Evolutionary conservation across 495 filamentous ascomycete genomes (phyloP), one percentile per base, ranked within the genome.

Genomic region (Talaromyces thailandensis): DNA sequence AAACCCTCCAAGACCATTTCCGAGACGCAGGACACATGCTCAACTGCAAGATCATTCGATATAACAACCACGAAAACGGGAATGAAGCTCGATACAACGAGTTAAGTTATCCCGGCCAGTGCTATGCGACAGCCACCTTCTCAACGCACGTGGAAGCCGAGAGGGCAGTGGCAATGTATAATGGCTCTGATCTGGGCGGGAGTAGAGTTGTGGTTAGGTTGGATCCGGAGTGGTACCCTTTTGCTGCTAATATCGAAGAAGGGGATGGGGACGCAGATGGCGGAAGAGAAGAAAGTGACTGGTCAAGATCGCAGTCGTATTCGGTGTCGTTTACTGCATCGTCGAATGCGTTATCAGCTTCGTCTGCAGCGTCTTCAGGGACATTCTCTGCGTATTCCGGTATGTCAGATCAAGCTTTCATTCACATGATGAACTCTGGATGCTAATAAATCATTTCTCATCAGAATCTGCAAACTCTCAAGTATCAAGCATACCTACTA

Each of bases 131-230:
- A 14, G 64, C 72, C 3, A 74, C 71, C n/a, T 71, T 77, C 63
- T 67, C 59, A 26, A 71, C 63, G 23, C 62, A 61, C n/a, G 75
- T 77, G 0, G 72, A 76, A 25, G 75, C 76, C 28, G 70, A 71
- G 56, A 67, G 68, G 2, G 73, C 68, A 8, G 67, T 73, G 11
- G 57, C 59, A 8, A 64, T 68, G 45, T 69, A 71, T 50, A 74
- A 77, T 63, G 74, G 73, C 7, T 55, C 68, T 40, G 57, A 57
- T 16, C 28, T 61, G 37, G 37, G 23, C 16, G 59, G 59, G 11
- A 29, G 26, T 16, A 25, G 43, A 4, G 29, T 61, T 51, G 59
- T 28, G 26, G 59, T 61, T 6, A 6, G 59, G 7, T n/a, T 61
- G 25, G 59, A 61, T 31, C n/a, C 25, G 2, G 40, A 61, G 6